Base-by-base conservation (phyloP, 768 basidiomycete genomes). In the Leccinum subtestaceum region DNA sequence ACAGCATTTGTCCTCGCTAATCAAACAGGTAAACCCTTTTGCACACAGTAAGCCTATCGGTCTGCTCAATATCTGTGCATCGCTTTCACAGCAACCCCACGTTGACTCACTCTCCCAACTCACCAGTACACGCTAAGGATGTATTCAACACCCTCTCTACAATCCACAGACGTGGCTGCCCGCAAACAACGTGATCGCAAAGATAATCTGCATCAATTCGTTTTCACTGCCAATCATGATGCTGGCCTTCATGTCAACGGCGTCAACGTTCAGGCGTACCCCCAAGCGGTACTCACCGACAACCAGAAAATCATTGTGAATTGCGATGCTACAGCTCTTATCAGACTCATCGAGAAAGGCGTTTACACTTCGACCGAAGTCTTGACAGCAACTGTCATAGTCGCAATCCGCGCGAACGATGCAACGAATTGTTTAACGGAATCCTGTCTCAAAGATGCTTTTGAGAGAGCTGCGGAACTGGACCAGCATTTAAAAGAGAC, bases 381-480 rank as follows among this genome's bases (percentile, higher is more conserved):
- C 34, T 59, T 73, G 53, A 63, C 32, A 23, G 72, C 73, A 58
- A 53, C 61, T n/a, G 63, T 72, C 60, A 69, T 56, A 29, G 68
- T 63, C 38, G 70, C 72, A 1, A 55, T 70, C 53, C 65, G 64
- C 6, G 63, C 72, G n/a, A 74, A 73, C 52, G 63, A 73, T 34
- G 58, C 67, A 55, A 80, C 80, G 6, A 82, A 82, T 61, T 85
- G 84, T 64, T 68, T 85, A 21, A 81, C 83, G 15, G 84, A 86
- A 59, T 80, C 86, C 52, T 84, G 84, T 60, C 74, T 84, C 60
- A 78, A 81, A 21, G 75, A 80, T n/a, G 81, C 77, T 4, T 69
- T 83, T 46, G 60, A 68, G 53, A 73, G 77, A 45, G 85, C 86
- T 4, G 70, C 64, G 52, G 73, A 83, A 60, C 72, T 86, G 21